Evolutionary conservation across 148 eudicot genomes (phyloP).

Genomic region (Spergularia marina): DNA sequence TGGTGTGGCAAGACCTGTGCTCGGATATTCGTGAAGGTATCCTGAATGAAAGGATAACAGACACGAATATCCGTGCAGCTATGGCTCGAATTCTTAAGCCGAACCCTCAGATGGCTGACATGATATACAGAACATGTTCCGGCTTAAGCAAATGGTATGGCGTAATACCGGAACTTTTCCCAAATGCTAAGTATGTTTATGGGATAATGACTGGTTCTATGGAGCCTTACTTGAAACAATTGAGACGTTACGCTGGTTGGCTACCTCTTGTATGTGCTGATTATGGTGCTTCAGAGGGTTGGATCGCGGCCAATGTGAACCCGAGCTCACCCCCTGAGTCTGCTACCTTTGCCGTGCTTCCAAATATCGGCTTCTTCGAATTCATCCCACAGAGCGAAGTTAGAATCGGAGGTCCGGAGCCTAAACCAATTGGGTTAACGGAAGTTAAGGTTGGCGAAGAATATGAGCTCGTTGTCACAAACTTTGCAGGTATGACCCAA

Average conservation of each 20-base stretch:
- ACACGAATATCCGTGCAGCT: constrained; percentile 46
- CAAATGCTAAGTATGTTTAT: constrained; percentile 75
- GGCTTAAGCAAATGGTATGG: constrained; percentile 79
- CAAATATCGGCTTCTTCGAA: constrained; percentile 81
- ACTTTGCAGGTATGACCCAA: constrained; percentile 61
- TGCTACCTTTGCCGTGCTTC: constrained; percentile 80
- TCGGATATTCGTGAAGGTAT: constrained; percentile 59
- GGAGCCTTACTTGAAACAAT: constrained; percentile 83
- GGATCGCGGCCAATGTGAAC: constrained; percentile 89
- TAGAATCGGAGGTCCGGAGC: constrained; percentile 36
- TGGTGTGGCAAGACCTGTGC: constrained; percentile 66
- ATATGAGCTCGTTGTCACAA: constrained; percentile 82
- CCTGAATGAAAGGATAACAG: constrained; percentile 44
- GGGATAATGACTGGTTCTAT: constrained; percentile 96
- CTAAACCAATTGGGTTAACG: constrained; percentile 60
- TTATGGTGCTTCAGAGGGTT: constrained; percentile 92
- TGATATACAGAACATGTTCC: constrained; percentile 42
- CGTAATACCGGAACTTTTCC: constrained; percentile 70
- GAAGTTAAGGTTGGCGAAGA: constrained; percentile 87
- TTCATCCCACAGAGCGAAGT: constrained; percentile 64
- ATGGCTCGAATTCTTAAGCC: constrained; percentile 61
- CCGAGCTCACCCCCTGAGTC: constrained; percentile 75
- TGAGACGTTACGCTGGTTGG: constrained; percentile 78
- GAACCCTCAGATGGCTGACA: constrained; percentile 62
- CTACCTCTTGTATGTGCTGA: constrained; percentile 77